Conservation (phyloP, 257 asterid species). For the Solanum etuberosum region DNA sequence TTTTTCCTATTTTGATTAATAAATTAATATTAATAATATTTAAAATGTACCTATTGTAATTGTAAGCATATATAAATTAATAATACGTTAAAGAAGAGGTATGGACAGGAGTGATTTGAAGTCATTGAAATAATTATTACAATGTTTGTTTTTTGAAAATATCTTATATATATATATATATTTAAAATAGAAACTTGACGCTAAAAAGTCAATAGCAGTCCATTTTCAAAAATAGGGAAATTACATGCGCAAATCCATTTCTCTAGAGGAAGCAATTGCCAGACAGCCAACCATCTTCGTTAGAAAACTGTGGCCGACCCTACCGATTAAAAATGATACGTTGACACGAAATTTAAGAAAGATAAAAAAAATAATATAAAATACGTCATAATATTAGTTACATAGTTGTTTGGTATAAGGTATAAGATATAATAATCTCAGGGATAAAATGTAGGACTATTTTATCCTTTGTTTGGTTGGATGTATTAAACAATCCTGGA, state of each 20-base stretch:
- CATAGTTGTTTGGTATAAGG: no score
- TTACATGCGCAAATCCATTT: neutral
- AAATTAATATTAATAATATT: neutral
- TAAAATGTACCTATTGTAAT: neutral
- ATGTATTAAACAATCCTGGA: no score
- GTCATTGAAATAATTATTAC: neutral
- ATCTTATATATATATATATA: neutral
- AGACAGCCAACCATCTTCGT: neutral
- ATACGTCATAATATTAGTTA: no score
- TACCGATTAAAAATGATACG: neutral
- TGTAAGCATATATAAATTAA: neutral
- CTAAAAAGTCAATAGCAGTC: neutral
- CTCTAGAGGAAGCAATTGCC: neutral
- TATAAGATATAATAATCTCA: no score
- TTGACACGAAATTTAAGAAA: neutral
- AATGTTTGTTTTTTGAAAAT: neutral
- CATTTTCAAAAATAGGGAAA: neutral
- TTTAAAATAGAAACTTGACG: neutral
- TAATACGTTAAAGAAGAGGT: neutral
- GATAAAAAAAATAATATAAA: no score
- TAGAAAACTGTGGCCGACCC: neutral
- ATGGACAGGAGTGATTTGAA: neutral
- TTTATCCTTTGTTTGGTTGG: no score
- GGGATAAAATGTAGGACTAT: no score
- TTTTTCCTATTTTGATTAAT: neutral